Conservation (phyloP, 495 filamentous ascomycete species). For the Tuber melanosporum region DNA sequence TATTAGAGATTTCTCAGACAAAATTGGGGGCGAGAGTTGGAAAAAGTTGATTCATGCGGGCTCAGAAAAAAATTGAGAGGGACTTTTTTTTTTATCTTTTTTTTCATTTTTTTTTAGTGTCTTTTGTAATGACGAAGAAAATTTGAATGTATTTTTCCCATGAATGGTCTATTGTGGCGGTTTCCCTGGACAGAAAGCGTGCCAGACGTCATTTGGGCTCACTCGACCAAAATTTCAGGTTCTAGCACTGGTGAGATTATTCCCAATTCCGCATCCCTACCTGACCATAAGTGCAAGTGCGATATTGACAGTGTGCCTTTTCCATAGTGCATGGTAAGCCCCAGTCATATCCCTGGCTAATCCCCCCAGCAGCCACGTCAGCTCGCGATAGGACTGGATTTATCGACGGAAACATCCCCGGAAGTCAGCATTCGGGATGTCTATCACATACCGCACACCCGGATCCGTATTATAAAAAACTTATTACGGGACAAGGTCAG, state of each 20-base stretch:
- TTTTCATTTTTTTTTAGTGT: not conserved
- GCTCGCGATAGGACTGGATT: not conserved
- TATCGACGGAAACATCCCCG: not conserved
- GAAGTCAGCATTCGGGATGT: not conserved
- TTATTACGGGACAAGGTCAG: not conserved
- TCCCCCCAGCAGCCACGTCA: not conserved
- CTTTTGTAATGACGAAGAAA: not conserved
- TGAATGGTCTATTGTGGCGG: not conserved
- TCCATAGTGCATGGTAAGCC: not conserved
- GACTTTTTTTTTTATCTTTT: slow-evolving; percentile 3
- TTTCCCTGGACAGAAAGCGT: not conserved
- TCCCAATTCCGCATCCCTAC: not conserved
- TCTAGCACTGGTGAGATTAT: not conserved
- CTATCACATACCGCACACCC: too few species aligned
- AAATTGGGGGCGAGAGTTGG: slow-evolving; percentile 43
- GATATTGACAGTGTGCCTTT: not conserved
- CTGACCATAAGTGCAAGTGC: not conserved
- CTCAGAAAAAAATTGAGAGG: slow-evolving; percentile 41
- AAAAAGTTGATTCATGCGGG: slow-evolving; percentile 20
- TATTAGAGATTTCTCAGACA: slow-evolving; percentile 54
- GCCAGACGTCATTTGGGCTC: not conserved
- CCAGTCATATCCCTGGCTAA: not conserved
- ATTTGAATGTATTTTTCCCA: not conserved
- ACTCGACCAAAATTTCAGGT: not conserved
- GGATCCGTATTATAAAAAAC: not conserved